These are phyloP conservation scores for Podosphaera aphanis DNA, from an alignment of 2,329 filamentous ascomycete species.

Conservation along the genomic window DNA sequence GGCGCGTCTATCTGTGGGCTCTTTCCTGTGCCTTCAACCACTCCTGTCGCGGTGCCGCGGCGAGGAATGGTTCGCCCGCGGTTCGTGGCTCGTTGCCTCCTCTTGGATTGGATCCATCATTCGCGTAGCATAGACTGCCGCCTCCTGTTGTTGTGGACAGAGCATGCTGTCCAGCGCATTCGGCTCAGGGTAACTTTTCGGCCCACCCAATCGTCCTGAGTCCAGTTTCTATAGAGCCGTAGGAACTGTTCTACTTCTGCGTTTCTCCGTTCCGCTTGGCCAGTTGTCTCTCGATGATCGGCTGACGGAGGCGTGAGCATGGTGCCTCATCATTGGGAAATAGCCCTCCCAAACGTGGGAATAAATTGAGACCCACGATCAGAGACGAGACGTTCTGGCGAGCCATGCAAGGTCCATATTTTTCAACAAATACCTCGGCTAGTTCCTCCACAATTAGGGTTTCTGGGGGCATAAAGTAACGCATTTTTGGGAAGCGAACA, in stretches of 20 bases:
- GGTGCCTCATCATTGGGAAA: slow-evolving; percentile 1
- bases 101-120: background rate
- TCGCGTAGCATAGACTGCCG: background rate
- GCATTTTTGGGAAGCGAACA: too few relatives aligned
- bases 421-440: slow-evolving; percentile 1
- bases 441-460: background rate
- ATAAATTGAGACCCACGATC: slow-evolving; percentile 6
- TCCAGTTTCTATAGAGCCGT: background rate
- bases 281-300: background rate
- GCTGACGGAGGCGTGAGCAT: background rate
- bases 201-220: background rate
- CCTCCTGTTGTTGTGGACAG: background rate
- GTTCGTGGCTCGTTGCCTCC: too few relatives aligned
- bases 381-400: slow-evolving; percentile 3
- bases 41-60: too few relatives aligned
- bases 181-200: background rate
- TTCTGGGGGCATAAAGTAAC: too few relatives aligned
- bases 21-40: too few relatives aligned
- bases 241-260: too few relatives aligned
- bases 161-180: background rate
- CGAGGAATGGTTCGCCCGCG: too few relatives aligned
- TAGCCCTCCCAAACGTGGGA: background rate
- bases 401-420: slow-evolving; percentile 1
- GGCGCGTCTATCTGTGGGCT: too few relatives aligned
- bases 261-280: background rate